Conservation (phyloP, 768 basidiomycete genomes). For the Mycena vitilis region DNA sequence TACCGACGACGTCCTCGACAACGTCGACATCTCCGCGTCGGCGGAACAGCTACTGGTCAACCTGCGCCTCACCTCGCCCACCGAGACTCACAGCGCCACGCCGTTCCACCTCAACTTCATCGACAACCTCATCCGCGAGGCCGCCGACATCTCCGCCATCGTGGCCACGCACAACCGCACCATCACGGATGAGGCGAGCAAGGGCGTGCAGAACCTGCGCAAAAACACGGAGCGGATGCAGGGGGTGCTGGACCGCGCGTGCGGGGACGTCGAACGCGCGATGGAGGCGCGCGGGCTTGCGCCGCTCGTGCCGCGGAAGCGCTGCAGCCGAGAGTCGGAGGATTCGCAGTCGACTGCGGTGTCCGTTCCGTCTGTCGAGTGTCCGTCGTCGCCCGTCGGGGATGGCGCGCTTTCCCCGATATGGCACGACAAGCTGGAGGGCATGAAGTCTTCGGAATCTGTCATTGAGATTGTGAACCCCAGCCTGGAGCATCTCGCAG, state of each 20-base stretch:
- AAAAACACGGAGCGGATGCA: slow-evolving; percentile 57
- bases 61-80: slow-evolving; percentile 62
- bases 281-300: slow-evolving; percentile 50
- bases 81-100: slow-evolving; percentile 51
- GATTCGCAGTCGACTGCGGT: slow-evolving; percentile 73
- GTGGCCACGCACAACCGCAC: slow-evolving; percentile 64
- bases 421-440: slow-evolving; percentile 8
- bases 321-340: slow-evolving; percentile 69
- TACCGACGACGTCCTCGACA: slow-evolving; percentile 48
- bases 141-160: slow-evolving; percentile 56
- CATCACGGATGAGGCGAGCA: slow-evolving; percentile 62
- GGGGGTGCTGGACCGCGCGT: slow-evolving; percentile 56
- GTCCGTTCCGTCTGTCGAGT: slow-evolving; percentile 25
- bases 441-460: slow-evolving; percentile 11
- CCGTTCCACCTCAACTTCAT: slow-evolving; percentile 56
- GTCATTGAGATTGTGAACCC: background rate
- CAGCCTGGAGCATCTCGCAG: slow-evolving; percentile 15
- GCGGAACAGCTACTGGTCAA: slow-evolving; percentile 64
- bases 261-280: slow-evolving; percentile 58
- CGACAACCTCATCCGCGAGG: slow-evolving; percentile 59
- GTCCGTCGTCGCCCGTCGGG: slow-evolving; percentile 4
- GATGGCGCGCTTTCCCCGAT: background rate
- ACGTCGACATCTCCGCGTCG: slow-evolving; percentile 58
- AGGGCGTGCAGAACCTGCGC: slow-evolving; percentile 62
- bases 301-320: slow-evolving; percentile 39